These are phyloP conservation scores for Leptographium wingfieldii DNA, from an alignment of 2,329 filamentous ascomycete genomes.

Conservation along the genomic window DNA sequence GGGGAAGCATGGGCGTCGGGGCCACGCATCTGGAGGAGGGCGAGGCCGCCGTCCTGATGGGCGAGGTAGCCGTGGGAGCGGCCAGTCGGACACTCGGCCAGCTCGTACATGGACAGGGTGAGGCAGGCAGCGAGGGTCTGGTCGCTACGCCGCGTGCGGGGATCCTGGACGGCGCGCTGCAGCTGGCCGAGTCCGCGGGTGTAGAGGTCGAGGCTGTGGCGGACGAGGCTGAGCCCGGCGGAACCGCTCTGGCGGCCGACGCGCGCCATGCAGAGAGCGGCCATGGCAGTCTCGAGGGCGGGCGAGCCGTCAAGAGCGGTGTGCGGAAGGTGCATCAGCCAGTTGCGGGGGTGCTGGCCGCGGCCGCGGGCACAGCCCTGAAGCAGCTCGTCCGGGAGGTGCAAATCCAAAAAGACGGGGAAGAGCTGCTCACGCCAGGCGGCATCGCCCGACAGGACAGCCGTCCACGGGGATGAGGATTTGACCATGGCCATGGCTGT, in stretches of 20 bases:
- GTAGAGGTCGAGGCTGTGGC: conserved; percentile 11
- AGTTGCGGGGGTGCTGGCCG: conserved; percentile 4
- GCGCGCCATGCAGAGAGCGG: conserved; percentile 9
- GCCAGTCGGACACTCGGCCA: conserved; percentile 12
- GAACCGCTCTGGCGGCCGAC: conserved; percentile 6
- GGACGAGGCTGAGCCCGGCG: conserved; percentile 8
- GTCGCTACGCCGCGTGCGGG: conserved; percentile 2
- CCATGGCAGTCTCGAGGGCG: conserved; percentile 8
- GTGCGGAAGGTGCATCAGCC: conserved; percentile 9
- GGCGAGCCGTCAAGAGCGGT: conserved; percentile 3
- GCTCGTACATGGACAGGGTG: conserved; percentile 14
- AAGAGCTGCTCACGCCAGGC: conserved; percentile 12
- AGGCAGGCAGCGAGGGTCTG: conserved; percentile 13
- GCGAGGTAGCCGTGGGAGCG: conserved; percentile 10
- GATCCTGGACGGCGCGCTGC: conserved; percentile 8
- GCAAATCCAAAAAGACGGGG: conserved; percentile 7
- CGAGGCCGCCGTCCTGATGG: conserved; percentile 12
- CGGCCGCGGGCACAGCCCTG: background rate
- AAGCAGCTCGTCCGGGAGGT: conserved; percentile 8
- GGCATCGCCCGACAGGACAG: background rate
- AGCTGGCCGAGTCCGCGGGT: conserved; percentile 8
- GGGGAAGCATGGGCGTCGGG: conserved; percentile 8
- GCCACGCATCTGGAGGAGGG: conserved; percentile 13
- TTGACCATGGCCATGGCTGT: too few species aligned
- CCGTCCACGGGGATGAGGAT: too few species aligned